Evolutionary conservation across 352 stramenopile species (phyloP).

Genomic region (Globisporangium barbulae): DNA sequence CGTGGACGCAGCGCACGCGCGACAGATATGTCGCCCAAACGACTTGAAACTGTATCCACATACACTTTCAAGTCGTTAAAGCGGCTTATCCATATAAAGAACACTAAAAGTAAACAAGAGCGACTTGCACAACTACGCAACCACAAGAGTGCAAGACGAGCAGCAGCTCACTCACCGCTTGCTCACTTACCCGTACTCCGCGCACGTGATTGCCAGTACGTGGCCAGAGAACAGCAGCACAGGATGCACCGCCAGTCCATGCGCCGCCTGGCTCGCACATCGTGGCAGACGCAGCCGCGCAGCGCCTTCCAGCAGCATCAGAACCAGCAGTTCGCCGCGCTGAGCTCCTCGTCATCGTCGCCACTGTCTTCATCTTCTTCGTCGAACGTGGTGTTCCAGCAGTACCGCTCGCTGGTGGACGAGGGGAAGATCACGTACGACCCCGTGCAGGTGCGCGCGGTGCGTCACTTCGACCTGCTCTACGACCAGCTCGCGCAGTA

Average conservation of each 20-base stretch:
- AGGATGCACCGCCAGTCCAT: constrained; percentile 13
- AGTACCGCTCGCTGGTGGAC: constrained; percentile 61
- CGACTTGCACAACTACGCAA: not conserved
- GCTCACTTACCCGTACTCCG: not conserved
- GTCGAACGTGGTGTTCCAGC: constrained; percentile 15
- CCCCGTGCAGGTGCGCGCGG: constrained; percentile 57
- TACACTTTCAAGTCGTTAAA: no score
- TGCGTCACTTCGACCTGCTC: constrained; percentile 61
- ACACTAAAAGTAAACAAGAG: no score
- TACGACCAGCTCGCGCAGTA: constrained; percentile 56
- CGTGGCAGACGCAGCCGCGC: constrained; percentile 1
- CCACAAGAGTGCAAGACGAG: not conserved
- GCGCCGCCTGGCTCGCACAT: constrained; percentile 5
- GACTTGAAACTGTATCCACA: no score
- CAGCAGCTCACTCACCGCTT: not conserved
- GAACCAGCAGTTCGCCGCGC: constrained; percentile 4
- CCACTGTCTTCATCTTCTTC: not conserved
- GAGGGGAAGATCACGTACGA: constrained; percentile 62
- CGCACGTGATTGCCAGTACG: not conserved
- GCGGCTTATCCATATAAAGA: no score
- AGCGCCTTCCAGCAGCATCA: not conserved
- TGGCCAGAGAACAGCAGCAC: not conserved
- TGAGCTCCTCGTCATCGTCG: constrained; percentile 1
- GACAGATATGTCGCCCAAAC: no score
- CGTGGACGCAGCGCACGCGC: no score